Evolutionary conservation across 2,329 filamentous ascomycete genomes (phyloP), one percentile per base, ranked within the genome.

Genomic region (Beauveria australis): DNA sequence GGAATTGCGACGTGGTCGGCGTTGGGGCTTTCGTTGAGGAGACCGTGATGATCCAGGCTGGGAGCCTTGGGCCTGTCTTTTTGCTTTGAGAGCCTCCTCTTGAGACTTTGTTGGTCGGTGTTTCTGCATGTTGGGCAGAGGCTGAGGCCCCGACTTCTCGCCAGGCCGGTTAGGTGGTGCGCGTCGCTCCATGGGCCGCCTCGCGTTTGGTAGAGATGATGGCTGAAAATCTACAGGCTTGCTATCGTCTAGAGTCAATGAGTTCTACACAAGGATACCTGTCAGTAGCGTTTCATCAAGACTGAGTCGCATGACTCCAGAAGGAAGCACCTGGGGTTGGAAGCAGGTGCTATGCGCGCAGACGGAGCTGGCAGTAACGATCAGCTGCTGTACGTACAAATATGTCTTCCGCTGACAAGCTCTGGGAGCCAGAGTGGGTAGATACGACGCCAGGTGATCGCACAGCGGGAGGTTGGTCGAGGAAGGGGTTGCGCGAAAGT

Each of bases 401-500:
- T 63, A 92, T 81, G 64, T 91, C 87, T 66, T 88, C 86, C 53
- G 86, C 83, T 61, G 84, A 69, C 76, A 83, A 64, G 67, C 76
- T 75, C 61, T 76, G 74, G 24, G 73, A 69, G 56, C 79, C 77
- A 55, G 78, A 76, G 61, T 75, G 67, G 60, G 75, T 74, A 53
- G 81, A 74, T 81, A 84, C 83, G 62, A 74, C 76, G 63, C 78
- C 76, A 22, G 78, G 72, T 37, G 78, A 77, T 65, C 72, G 75
- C 53, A 76, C 61, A 61, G 72, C 69, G 66, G 67, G 67, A 64
- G 78, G 76, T 62, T 80, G 78, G 67, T 89, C 88, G 64, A 92
- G 80, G 71, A 92, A 92, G 41, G 89, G 89, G 67, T 92, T 92
- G 72, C 84, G 83, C 67, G 88, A 91, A 62, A 85, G 74, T 60